Evolutionary conservation across 2,329 filamentous ascomycete species (phyloP).

Genomic region (Pseudopyricularia javanii): DNA sequence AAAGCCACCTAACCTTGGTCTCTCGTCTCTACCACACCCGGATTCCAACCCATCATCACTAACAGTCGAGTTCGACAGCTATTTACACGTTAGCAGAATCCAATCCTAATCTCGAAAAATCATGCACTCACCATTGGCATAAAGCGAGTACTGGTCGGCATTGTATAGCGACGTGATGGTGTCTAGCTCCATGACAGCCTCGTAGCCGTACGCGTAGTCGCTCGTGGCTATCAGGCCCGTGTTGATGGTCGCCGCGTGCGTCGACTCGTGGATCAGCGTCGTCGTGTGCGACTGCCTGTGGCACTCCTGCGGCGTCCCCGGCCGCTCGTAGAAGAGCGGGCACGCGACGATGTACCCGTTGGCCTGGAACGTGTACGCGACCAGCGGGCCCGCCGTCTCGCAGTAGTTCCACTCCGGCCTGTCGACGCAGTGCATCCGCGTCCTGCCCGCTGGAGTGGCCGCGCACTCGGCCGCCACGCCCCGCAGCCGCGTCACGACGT

Average conservation of each 20-base stretch:
- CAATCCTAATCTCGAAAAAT: background rate
- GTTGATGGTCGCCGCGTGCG: background rate
- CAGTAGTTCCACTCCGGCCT: background rate
- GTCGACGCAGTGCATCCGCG: background rate
- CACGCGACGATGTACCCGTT: background rate
- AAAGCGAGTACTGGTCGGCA: background rate
- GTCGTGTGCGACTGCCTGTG: background rate
- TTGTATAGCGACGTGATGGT: background rate
- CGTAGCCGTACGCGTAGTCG: background rate
- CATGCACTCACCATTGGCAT: background rate
- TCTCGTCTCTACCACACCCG: too few species aligned
- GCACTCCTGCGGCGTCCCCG: background rate
- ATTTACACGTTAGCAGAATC: background rate
- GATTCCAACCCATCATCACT: too few species aligned
- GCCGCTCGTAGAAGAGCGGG: background rate
- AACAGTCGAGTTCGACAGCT: background rate
- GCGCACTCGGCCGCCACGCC: background rate
- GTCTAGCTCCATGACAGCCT: background rate
- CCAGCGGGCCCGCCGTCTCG: background rate
- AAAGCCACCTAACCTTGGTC: too few species aligned
- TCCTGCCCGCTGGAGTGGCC: background rate
- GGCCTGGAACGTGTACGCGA: background rate
- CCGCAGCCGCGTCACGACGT: background rate
- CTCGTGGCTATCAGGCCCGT: background rate
- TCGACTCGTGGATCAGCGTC: background rate